Conservation (phyloP, 352 stramenopile genomes). For the Globisporangium sylvaticum region DNA sequence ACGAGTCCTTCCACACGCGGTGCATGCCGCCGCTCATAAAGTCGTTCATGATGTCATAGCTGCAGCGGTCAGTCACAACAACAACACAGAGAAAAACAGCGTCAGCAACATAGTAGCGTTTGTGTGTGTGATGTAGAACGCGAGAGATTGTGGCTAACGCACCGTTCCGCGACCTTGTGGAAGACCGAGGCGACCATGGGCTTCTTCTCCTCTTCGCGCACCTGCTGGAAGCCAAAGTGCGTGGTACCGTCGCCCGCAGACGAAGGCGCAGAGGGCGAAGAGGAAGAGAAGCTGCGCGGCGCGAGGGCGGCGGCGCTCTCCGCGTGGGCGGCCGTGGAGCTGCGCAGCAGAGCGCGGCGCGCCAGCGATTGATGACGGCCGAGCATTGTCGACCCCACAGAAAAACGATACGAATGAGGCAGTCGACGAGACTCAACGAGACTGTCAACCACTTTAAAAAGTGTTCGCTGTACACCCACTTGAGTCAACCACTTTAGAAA, state of each 20-base stretch:
- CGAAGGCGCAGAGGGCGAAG: background rate
- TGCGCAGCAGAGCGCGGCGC: slow-evolving; percentile 8
- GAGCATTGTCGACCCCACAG: slow-evolving; percentile 11
- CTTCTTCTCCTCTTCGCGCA: slow-evolving; percentile 92
- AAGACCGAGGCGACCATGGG: slow-evolving; percentile 95
- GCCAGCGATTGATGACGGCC: slow-evolving; percentile 7
- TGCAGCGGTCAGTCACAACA: slow-evolving; percentile 7
- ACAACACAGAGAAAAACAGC: too few relatives aligned
- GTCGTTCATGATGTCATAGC: slow-evolving; percentile 99
- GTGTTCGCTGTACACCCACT: background rate
- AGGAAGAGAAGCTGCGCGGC: background rate
- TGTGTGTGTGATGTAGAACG: background rate
- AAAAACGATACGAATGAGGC: slow-evolving; percentile 14
- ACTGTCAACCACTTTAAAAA: background rate
- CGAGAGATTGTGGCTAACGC: slow-evolving; percentile 18
- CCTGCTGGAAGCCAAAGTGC: slow-evolving; percentile 89
- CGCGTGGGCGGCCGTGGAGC: background rate
- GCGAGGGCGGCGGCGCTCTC: background rate
- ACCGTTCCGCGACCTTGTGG: slow-evolving; percentile 96
- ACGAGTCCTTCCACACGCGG: slow-evolving; percentile 97
- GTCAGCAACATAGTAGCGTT: background rate
- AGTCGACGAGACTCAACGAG: background rate
- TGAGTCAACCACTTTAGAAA: too few relatives aligned
- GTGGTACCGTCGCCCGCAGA: slow-evolving; percentile 36
- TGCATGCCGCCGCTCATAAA: slow-evolving; percentile 97